Evolutionary conservation across 2,329 filamentous ascomycete species (phyloP), one percentile per base, ranked within the genome.

Genomic region (Penicillium sp.): DNA sequence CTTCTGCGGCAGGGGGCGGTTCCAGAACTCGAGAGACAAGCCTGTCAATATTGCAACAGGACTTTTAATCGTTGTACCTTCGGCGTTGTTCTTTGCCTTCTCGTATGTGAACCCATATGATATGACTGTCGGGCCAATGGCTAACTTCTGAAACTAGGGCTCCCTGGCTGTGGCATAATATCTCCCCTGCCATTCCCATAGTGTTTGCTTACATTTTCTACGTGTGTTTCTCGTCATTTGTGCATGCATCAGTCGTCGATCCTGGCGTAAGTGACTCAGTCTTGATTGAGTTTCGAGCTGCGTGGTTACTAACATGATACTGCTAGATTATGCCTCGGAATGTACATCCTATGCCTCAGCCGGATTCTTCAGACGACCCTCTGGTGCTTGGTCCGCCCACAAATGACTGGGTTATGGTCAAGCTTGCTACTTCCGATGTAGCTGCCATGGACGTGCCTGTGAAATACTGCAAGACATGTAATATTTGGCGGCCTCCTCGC

Each of bases 381-480:
- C 79, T 97, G 38, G 83, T 85, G 35, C 76, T 95, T 42, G 91
- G 89, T 1, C 93, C 92, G 18, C 86, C 92, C 1, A 94, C 89
- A 7, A 97, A 90, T 50, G 92, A 96, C 72, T 99, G 94, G 94
- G 89, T 90, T 8, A 85, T 96, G 78, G 89, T 97, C 65, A 89
- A 92, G 68, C 90, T 91, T 10, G 85, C 88, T 37, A 88, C 87
- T 57, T 85, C 85, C 10, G 78, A 78, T 29, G 89, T 89, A 32
- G 89, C 92, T 9, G 92, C 92, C 6, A 97, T 99, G 90, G 94
- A 99, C 72, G 92, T 99, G 2, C 94, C 94, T 0, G 92, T 93
- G 59, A 97, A 99, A 77, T 97, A 96, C 77, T 99, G 94, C 83
- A 93, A 92, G 71, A 96, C 92, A 18, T 99, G 94, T 80, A 92